A percentile compares a stretch with the other conserved stretches of the same genome.
Evolutionary conservation across 1,284 basidiomycete genomes (phyloP).

Genomic region (Cerrena zonata): DNA sequence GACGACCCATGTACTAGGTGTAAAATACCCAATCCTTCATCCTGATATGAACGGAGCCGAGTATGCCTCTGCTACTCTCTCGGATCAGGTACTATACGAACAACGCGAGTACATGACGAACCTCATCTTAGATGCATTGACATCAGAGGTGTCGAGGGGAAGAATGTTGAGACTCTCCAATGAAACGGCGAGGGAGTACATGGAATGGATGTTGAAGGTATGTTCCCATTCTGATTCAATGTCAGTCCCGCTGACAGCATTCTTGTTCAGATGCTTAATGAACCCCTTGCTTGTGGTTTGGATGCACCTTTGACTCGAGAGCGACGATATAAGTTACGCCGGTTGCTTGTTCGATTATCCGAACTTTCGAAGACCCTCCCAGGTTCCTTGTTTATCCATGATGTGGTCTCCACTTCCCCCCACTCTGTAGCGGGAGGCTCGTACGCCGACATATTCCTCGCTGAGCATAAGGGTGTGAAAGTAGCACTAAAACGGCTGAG

Average conservation of each 20-base stretch:
- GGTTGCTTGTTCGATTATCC: constrained; percentile 2
- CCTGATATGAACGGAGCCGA: too few species aligned
- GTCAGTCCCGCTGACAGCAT: background rate
- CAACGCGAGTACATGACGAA: background rate
- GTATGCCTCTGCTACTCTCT: too few species aligned
- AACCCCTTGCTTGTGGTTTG: background rate
- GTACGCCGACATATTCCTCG: constrained; percentile 6
- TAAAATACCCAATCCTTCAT: too few species aligned
- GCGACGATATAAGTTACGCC: background rate
- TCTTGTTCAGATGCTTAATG: background rate
- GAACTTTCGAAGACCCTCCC: background rate
- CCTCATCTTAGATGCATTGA: background rate
- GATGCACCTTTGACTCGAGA: background rate
- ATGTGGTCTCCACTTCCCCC: background rate
- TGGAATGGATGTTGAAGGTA: constrained; percentile 1
- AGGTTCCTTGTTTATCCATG: constrained; percentile 1
- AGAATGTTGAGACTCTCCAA: background rate
- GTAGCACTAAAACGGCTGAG: constrained; percentile 7
- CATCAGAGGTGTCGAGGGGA: background rate
- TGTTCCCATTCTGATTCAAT: background rate
- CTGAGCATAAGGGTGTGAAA: background rate
- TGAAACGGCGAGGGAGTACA: background rate
- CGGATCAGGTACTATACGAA: too few species aligned
- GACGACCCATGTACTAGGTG: too few species aligned
- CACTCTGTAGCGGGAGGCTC: constrained; percentile 1